A percentile compares a stretch with the other conserved stretches of the same genome.
phyloP scores from a whole-genome alignment of 208 protist species.

The Acanthamoeba rhysodes region DNA sequence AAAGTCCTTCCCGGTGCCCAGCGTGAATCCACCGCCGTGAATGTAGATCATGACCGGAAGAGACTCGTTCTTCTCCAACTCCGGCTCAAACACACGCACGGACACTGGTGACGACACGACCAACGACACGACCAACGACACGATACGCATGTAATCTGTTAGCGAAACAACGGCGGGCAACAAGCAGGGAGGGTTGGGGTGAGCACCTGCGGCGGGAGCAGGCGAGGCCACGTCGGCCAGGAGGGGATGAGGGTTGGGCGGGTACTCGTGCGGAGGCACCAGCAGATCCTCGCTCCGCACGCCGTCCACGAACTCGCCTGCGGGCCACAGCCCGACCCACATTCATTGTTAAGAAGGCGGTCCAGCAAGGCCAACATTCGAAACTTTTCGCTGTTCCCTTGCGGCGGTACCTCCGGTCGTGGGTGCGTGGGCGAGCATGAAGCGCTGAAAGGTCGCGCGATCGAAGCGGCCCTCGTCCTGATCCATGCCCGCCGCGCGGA shows the following conservation, averaged over 20 bases:
- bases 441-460: not conserved
- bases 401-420: not conserved
- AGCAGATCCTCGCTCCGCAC: slow-evolving; percentile 13
- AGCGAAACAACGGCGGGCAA: not conserved
- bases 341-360: not conserved
- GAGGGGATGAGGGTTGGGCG: slow-evolving; percentile 32
- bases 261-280: slow-evolving; percentile 49
- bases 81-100: slow-evolving; percentile 30
- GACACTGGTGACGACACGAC: not conserved
- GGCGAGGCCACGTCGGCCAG: slow-evolving; percentile 22
- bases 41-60: slow-evolving; percentile 62
- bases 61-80: not conserved
- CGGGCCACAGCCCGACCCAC: not conserved
- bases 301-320: slow-evolving; percentile 35
- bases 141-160: not conserved
- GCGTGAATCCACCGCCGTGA: slow-evolving; percentile 36
- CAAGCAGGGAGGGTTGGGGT: too few relatives aligned
- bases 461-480: not conserved
- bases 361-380: not conserved
- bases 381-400: too few relatives aligned
- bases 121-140: not conserved
- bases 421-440: not conserved
- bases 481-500: not conserved
- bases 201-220: not conserved
- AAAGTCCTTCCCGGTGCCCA: slow-evolving; percentile 42